Evolutionary conservation across 2,329 filamentous ascomycete genomes (phyloP).

Genomic region (Alternaria metachromatica): DNA sequence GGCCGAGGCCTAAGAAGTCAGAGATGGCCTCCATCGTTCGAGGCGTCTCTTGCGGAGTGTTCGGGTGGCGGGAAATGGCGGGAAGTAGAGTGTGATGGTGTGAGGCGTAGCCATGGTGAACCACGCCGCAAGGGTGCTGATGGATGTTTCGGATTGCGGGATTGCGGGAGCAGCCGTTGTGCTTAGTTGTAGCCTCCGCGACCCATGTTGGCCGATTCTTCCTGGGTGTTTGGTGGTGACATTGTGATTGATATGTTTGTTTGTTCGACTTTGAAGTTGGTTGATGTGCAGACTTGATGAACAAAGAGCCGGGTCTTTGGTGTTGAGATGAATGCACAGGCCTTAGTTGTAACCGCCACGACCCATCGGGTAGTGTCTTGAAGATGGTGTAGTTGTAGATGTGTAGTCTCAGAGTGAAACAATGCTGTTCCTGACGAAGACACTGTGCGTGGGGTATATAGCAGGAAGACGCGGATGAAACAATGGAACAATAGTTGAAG

Average conservation of each 20-base stretch:
- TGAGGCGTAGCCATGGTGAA: conserved; percentile 5
- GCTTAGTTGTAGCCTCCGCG: conserved; percentile 47
- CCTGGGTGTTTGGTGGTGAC: conserved; percentile 10
- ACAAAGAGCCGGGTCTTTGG: conserved; percentile 6
- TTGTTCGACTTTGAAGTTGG: conserved; percentile 22
- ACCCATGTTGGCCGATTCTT: conserved; percentile 34
- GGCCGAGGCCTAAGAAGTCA: not conserved
- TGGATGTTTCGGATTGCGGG: conserved; percentile 15
- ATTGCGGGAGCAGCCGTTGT: conserved; percentile 21
- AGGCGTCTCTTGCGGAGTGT: conserved; percentile 35
- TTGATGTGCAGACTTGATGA: conserved; percentile 7
- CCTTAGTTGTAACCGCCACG: conserved; percentile 53
- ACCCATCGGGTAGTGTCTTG: conserved; percentile 33
- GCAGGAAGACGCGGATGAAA: conserved; percentile 5
- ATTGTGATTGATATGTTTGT: not conserved
- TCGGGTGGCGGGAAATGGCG: conserved; percentile 18
- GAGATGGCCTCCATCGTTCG: conserved; percentile 32
- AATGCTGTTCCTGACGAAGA: conserved; percentile 3
- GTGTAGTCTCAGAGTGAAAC: conserved; percentile 5
- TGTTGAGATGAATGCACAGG: not conserved
- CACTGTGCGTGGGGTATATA: not conserved
- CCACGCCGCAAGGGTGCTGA: not conserved
- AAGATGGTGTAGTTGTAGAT: conserved; percentile 3
- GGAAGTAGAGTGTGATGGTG: conserved; percentile 11
- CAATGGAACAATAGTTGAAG: conserved; percentile 17